Evolutionary conservation across 371 early-diverging fungal species (phyloP).

Genomic region (Syncephalastrum monosporum): DNA sequence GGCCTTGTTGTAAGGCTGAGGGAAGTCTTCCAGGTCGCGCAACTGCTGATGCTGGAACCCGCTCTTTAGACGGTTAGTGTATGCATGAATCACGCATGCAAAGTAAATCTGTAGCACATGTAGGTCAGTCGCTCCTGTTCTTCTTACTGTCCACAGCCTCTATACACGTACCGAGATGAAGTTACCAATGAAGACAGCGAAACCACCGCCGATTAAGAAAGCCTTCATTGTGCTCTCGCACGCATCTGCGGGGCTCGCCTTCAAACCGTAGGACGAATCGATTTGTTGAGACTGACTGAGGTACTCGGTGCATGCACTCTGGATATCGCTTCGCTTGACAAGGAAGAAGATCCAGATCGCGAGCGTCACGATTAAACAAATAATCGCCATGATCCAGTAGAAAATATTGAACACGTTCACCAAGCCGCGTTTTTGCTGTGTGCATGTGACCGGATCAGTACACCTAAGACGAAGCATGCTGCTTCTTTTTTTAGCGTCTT

Average conservation of each 20-base stretch:
- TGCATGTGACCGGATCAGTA: not conserved
- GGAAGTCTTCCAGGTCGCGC: conserved; percentile 26
- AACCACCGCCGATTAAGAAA: conserved; percentile 19
- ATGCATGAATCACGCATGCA: conserved; percentile 17
- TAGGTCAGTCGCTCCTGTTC: conserved; percentile 3
- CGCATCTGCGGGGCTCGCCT: conserved; percentile 46
- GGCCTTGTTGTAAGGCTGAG: conserved; percentile 13
- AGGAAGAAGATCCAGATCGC: conserved; percentile 24
- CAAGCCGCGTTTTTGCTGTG: conserved; percentile 25
- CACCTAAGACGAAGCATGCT: not conserved
- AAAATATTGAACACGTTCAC: conserved; percentile 22
- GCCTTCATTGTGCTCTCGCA: conserved; percentile 12
- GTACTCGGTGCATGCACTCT: conserved; percentile 9
- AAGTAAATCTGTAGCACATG: no score
- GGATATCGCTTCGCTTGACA: conserved; percentile 15
- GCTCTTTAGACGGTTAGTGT: conserved; percentile 23
- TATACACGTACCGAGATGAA: conserved; percentile 22
- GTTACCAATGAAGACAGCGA: conserved; percentile 21
- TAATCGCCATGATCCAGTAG: conserved; percentile 29
- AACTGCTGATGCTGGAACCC: conserved; percentile 24
- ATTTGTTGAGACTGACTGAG: conserved; percentile 1
- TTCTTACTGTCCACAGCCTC: not conserved
- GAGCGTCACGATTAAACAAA: conserved; percentile 14
- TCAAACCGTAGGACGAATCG: conserved; percentile 37
- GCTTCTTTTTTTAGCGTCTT: no score